phyloP scores from a whole-genome alignment of 1,284 basidiomycete species.

The Cryptococcus sp. region DNA sequence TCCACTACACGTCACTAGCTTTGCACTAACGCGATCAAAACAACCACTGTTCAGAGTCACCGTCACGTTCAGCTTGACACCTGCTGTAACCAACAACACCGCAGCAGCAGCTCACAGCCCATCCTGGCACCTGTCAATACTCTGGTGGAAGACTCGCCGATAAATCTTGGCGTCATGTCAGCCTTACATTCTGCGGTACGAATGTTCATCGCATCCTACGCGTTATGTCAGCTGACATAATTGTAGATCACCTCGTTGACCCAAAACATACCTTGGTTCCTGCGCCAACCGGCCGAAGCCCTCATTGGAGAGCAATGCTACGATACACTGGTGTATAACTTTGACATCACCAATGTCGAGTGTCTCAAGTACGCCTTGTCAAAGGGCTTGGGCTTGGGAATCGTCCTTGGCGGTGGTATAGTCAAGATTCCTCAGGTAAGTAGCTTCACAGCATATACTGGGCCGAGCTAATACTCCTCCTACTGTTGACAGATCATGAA shows the following conservation, averaged over 20 bases:
- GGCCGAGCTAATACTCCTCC: slow-evolving; percentile 56
- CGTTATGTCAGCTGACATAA: not conserved
- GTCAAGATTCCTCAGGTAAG: slow-evolving; percentile 90
- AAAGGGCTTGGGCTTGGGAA: slow-evolving; percentile 87
- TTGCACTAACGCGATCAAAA: not conserved
- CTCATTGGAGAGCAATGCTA: slow-evolving; percentile 93
- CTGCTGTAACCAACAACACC: too few species aligned
- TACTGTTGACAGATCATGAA: slow-evolving; percentile 55
- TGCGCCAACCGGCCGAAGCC: slow-evolving; percentile 74
- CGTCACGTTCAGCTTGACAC: too few species aligned
- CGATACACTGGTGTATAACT: slow-evolving; percentile 81
- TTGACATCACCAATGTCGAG: slow-evolving; percentile 74
- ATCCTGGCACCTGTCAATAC: slow-evolving; percentile 5
- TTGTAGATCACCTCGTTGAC: slow-evolving; percentile 52
- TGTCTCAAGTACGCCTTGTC: slow-evolving; percentile 91
- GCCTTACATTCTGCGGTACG: slow-evolving; percentile 30
- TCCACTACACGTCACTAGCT: not conserved
- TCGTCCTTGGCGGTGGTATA: slow-evolving; percentile 88
- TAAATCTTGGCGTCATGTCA: slow-evolving; percentile 13
- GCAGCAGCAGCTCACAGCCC: not conserved
- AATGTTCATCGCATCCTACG: slow-evolving; percentile 2
- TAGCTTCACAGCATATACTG: slow-evolving; percentile 42
- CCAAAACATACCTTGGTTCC: slow-evolving; percentile 69
- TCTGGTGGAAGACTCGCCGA: not conserved
- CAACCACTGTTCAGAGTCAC: not conserved